Conservation (phyloP, 495 filamentous ascomycete species). For the Penicillium silybi region DNA sequence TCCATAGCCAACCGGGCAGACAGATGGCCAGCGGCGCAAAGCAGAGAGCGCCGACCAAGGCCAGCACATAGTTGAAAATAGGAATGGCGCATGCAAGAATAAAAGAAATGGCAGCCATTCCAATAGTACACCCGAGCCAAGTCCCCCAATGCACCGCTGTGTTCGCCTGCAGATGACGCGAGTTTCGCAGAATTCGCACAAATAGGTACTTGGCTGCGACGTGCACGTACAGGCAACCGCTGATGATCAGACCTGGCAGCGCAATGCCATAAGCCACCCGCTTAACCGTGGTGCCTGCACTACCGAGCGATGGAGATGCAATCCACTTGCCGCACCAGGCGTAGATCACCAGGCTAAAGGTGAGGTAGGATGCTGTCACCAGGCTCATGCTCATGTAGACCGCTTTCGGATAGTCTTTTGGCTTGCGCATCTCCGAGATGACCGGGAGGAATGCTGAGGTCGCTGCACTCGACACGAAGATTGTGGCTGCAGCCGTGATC, state of each 20-base stretch:
- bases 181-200: slow-evolving; percentile 53
- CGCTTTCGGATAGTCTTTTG: slow-evolving; percentile 60
- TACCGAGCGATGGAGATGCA: slow-evolving; percentile 65
- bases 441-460: slow-evolving; percentile 69
- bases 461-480: slow-evolving; percentile 49
- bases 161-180: slow-evolving; percentile 52
- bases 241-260: slow-evolving; percentile 55
- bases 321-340: slow-evolving; percentile 65
- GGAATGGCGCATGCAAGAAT: slow-evolving; percentile 67
- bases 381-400: slow-evolving; percentile 58
- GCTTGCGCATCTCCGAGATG: slow-evolving; percentile 71
- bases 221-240: slow-evolving; percentile 61
- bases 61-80: slow-evolving; percentile 62
- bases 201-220: slow-evolving; percentile 61
- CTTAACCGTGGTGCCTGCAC: slow-evolving; percentile 56
- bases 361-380: slow-evolving; percentile 60
- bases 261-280: slow-evolving; percentile 72
- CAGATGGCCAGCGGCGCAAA: slow-evolving; percentile 40
- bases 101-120: slow-evolving; percentile 58
- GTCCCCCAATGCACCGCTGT: slow-evolving; percentile 42
- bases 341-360: slow-evolving; percentile 55
- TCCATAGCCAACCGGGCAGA: slow-evolving; percentile 45
- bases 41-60: slow-evolving; percentile 34
- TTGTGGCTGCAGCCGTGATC: slow-evolving; percentile 38
- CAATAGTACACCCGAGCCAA: slow-evolving; percentile 55